Evolutionary conservation across 1,284 basidiomycete species (phyloP), one percentile per base, ranked within the genome.

Genomic region (Agaricales sp.): DNA sequence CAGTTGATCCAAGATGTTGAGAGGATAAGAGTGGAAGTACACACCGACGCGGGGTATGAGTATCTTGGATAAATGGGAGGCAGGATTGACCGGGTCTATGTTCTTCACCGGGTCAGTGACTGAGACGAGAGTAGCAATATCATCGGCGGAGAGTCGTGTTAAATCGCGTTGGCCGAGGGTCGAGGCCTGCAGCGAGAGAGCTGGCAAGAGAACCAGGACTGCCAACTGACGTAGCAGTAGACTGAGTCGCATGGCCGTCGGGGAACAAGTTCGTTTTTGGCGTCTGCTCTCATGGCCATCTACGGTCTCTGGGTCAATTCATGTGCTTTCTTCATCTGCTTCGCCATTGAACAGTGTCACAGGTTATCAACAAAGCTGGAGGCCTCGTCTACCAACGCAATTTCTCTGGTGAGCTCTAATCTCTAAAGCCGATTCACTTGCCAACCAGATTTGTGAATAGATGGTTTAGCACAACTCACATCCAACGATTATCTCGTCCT

Each of bases 311-410:
- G 91, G 87, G 87, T 86, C 68, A 52, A 59, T 53, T 57, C 57
- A 21, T 53, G 23, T 22, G 8, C 44, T 23, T 43, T 18, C 50
- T 48, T 25, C 38, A 23, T 2, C 13, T 22, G 14, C 3, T 24
- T 4, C 19, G 23, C 19, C 41, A n/a, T 45, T 45, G 48, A 35
- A 52, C 52, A 47, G 48, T 26, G 48, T 12, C 51, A 20, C 52
- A 89, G 93, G 87, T 98, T 53, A 97, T 99, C 63, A 99, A 98
- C 70, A 99, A 99, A 71, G 96, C 96, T 14, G 95, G 95, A 21
- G 96, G 95, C 14, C 78, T 99, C 38, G 88, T 98, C 52, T 99
- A 94, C 68, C 89, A 94, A 59, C 79, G 90, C 52, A 91, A 85
- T 59, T 94, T 95, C 63, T 80, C 85, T 67, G 88, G 92, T 87